phyloP scores from a whole-genome alignment of 176 grass and related monocot genomes.

The Tuctoria greenei region DNA sequence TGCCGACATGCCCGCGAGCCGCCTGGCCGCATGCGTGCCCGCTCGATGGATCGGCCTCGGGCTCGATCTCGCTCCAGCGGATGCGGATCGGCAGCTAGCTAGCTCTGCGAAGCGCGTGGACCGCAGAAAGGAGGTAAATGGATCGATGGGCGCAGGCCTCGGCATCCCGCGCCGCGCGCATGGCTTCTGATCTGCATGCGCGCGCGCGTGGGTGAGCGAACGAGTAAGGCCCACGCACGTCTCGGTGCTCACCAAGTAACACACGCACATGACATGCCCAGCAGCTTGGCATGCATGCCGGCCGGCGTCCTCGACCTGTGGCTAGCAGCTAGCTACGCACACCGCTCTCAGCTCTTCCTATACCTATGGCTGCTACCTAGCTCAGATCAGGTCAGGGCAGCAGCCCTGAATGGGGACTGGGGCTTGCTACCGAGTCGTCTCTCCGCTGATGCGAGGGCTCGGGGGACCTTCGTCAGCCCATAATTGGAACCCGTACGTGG shows the following conservation, averaged over 20 bases:
- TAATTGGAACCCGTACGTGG: conserved; percentile 29
- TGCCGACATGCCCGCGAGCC: background rate
- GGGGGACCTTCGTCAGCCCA: conserved; percentile 21
- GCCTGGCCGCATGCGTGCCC: background rate
- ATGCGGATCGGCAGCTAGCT: background rate
- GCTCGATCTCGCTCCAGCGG: background rate
- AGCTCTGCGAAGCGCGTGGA: background rate
- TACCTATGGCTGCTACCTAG: background rate
- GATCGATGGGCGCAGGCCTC: background rate
- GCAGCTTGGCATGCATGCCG: background rate
- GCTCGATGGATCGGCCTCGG: background rate
- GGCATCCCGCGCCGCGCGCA: background rate
- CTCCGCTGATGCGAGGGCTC: conserved; percentile 16
- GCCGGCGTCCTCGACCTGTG: background rate
- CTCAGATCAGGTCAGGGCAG: conserved; percentile 26
- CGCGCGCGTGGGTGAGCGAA: background rate
- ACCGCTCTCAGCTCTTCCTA: background rate
- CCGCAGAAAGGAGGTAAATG: background rate
- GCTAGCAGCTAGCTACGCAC: background rate
- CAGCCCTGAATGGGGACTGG: conserved; percentile 1
- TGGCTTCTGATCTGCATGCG: conserved; percentile 23
- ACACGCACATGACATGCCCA: conserved; percentile 34
- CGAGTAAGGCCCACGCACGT: conserved; percentile 6
- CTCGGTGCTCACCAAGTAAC: conserved; percentile 13
- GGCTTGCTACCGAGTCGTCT: background rate